phyloP scores from a whole-genome alignment of 2,329 filamentous ascomycete species.

The Cercospora citrullina region DNA sequence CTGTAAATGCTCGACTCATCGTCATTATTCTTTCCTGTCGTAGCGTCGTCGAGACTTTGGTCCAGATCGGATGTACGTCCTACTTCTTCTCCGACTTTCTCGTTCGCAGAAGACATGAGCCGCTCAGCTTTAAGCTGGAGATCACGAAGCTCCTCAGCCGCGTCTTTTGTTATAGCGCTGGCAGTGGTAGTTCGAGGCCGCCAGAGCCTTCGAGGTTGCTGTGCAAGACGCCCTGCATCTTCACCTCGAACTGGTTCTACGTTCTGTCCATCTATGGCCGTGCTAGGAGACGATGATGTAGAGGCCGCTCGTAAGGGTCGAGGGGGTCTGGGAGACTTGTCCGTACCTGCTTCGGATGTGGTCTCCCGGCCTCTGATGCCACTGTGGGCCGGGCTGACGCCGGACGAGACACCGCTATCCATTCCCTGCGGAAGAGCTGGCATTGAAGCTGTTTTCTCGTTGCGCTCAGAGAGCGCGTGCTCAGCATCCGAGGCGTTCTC shows the following conservation, averaged over 20 bases:
- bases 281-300: slow-evolving; percentile 30
- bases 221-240: slow-evolving; percentile 25
- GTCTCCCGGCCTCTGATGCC: slow-evolving; percentile 15
- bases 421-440: slow-evolving; percentile 23
- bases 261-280: slow-evolving; percentile 34
- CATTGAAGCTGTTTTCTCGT: slow-evolving; percentile 33
- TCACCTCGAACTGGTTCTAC: slow-evolving; percentile 32
- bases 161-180: slow-evolving; percentile 29
- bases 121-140: slow-evolving; percentile 29
- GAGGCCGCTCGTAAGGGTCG: slow-evolving; percentile 35
- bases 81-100: not conserved
- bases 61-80: not conserved
- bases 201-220: slow-evolving; percentile 25
- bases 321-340: slow-evolving; percentile 12
- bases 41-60: not conserved
- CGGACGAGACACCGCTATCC: slow-evolving; percentile 23
- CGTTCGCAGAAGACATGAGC: not conserved
- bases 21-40: not conserved
- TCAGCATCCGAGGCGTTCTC: slow-evolving; percentile 4
- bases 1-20: not conserved
- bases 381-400: slow-evolving; percentile 22
- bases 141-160: slow-evolving; percentile 35
- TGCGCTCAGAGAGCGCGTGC: slow-evolving; percentile 17
- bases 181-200: slow-evolving; percentile 16
- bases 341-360: slow-evolving; percentile 16